phyloP scores from a whole-genome alignment of 1,284 basidiomycete genomes.

The Cutaneotrichosporon cutaneum region DNA sequence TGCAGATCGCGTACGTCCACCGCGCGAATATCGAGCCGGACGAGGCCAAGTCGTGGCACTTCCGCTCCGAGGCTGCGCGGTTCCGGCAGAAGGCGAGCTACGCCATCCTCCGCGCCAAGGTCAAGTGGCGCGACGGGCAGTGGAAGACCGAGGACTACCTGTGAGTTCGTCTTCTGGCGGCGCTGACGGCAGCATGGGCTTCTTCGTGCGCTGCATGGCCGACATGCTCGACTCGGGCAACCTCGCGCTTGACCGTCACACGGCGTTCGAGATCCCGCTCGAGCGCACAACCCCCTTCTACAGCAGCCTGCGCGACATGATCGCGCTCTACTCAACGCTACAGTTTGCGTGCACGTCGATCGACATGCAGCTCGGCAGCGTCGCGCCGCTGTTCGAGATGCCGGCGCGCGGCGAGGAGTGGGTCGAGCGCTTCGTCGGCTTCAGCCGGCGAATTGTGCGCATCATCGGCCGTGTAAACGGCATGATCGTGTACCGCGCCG shows the following conservation, averaged over 20 bases:
- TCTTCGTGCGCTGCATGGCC: slow-evolving; percentile 29
- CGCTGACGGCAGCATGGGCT: slow-evolving; percentile 19
- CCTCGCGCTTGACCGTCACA: slow-evolving; percentile 19
- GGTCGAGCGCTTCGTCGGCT: slow-evolving; percentile 30
- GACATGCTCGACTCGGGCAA: slow-evolving; percentile 25
- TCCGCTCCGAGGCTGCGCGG: slow-evolving; percentile 14
- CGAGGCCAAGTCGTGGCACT: slow-evolving; percentile 10
- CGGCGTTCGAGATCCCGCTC: slow-evolving; percentile 16
- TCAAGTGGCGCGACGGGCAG: slow-evolving; percentile 17
- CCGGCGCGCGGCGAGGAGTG: slow-evolving; percentile 19
- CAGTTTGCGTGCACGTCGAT: slow-evolving; percentile 19
- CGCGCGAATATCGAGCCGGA: slow-evolving; percentile 26
- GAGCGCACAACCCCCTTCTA: slow-evolving; percentile 17
- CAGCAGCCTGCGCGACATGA: slow-evolving; percentile 24
- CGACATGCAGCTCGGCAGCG: background rate
- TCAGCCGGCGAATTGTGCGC: slow-evolving; percentile 23
- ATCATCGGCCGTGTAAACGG: slow-evolving; percentile 21
- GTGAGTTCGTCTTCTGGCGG: background rate
- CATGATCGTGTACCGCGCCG: slow-evolving; percentile 21
- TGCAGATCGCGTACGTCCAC: slow-evolving; percentile 27
- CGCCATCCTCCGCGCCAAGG: slow-evolving; percentile 22
- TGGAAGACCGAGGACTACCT: slow-evolving; percentile 30
- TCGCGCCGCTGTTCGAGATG: slow-evolving; percentile 13
- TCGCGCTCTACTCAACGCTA: slow-evolving; percentile 23
- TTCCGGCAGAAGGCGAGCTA: slow-evolving; percentile 21